Evolutionary conservation across 1,284 basidiomycete genomes (phyloP), one percentile per base, ranked within the genome.

Genomic region (Heterobasidion irregulare): DNA sequence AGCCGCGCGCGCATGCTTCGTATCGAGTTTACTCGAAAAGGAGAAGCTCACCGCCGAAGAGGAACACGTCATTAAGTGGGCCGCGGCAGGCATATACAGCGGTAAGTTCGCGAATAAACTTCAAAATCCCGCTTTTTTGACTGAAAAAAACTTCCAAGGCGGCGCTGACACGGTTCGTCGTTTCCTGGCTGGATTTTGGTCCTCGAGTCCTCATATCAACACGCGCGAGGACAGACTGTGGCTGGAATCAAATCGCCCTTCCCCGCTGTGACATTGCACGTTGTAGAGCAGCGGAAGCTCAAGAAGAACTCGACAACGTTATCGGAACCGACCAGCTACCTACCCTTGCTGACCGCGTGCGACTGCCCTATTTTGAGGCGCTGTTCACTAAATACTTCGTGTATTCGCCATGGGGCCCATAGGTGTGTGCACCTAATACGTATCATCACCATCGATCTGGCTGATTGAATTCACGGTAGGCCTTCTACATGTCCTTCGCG

Each of bases 41-140:
- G 76, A 73, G 61, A 65, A 68, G 10, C 61, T 79, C 26, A 75
- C 66, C 44, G 66, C 66, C 2, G 75, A 81, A 56, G 79, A 81
- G 57, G 77, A 79, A 53, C 74, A 75, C 53, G 71, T 77, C 56
- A 68, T 84, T 53, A 83, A 80, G 61, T 83, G 82, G 82, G 75
- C 79, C 53, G 70, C 80, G 19, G 79, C 80, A 38, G 82, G 80
- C 19, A 62, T 84, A 18, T 47, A 47, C 26, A 47, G 46, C 46
- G 46, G 46, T 47, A 9, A 10, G 46, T 47, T 16, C 18, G 16
- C 4, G 26, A 47, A 18, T 47, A 10, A 13, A 47, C 12, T 10
- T 16, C 38, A n/a, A 3, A 12, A 41, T 12, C 38, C 12, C 38
- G n/a, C 38, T 41, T n/a, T 41, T n/a, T 18, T 12, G 41, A 44